Evolutionary conservation across 805 yeast genomes (phyloP).

Genomic region (Myxozyma lipomycoides): DNA sequence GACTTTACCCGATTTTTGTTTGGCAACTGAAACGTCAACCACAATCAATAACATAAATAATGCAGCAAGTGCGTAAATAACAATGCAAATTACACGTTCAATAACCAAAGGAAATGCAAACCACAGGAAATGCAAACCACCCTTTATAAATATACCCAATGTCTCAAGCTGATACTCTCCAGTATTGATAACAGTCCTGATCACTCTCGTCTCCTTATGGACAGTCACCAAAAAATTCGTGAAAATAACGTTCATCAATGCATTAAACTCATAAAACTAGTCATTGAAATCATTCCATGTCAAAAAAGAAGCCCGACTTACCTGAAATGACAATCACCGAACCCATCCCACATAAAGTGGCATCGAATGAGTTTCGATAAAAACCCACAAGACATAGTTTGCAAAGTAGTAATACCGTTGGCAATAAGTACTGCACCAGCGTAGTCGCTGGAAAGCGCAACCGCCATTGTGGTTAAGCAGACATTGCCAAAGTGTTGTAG

Average conservation of each 20-base stretch:
- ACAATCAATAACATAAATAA: conserved; percentile 47
- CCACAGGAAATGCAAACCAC: conserved; percentile 51
- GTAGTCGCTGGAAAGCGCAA: conserved; percentile 58
- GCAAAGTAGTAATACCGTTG: conserved; percentile 63
- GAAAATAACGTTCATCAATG: conserved; percentile 61
- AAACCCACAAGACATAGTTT: conserved; percentile 79
- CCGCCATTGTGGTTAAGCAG: conserved; percentile 49
- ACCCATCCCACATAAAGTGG: conserved; percentile 88
- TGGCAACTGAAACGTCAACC: conserved; percentile 52
- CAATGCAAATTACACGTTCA: conserved; percentile 57
- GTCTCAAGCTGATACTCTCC: conserved; percentile 53
- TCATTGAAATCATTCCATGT: neutral
- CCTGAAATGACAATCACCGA: conserved; percentile 63
- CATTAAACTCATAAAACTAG: conserved; percentile 74
- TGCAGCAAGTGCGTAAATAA: conserved; percentile 49
- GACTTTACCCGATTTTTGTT: conserved; percentile 30
- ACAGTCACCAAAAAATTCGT: conserved; percentile 59
- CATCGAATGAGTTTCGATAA: conserved; percentile 65
- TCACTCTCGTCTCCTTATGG: conserved; percentile 37
- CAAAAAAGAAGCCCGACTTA: neutral
- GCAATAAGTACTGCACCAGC: conserved; percentile 58
- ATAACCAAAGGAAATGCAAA: conserved; percentile 56
- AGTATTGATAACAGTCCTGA: conserved; percentile 47
- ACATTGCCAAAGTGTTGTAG: conserved; percentile 55
- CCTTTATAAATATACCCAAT: conserved; percentile 57